Evolutionary conservation across 1,284 basidiomycete genomes (phyloP).

Genomic region (Cystobasidium slooffiae): DNA sequence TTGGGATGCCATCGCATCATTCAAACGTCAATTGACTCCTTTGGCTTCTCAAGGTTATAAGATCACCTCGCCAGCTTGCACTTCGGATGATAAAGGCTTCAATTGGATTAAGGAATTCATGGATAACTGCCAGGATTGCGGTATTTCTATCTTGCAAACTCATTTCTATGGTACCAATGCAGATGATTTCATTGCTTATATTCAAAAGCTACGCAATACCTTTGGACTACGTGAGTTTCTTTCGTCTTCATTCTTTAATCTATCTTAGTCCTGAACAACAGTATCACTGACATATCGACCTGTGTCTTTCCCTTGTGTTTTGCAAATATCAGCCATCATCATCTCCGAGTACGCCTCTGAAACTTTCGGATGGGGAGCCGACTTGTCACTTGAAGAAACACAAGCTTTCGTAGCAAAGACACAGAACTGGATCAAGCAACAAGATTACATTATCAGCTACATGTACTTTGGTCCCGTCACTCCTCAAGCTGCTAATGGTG

Average conservation of each 20-base stretch:
- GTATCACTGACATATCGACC: too few relatives aligned
- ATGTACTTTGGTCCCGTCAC: conserved; percentile 43
- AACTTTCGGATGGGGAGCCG: conserved; percentile 37
- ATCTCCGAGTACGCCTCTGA: conserved; percentile 43
- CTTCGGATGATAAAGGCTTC: conserved; percentile 41
- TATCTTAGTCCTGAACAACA: background rate
- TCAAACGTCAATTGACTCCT: conserved; percentile 31
- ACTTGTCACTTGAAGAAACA: conserved; percentile 21
- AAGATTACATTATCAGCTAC: conserved; percentile 31
- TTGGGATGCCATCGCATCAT: conserved; percentile 27
- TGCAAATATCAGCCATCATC: conserved; percentile 23
- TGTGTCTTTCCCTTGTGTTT: background rate
- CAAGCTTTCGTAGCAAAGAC: conserved; percentile 34
- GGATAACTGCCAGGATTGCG: conserved; percentile 35
- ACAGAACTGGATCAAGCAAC: conserved; percentile 37
- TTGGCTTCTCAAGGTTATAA: conserved; percentile 35
- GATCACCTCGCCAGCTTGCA: conserved; percentile 37
- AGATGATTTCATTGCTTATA: conserved; percentile 41
- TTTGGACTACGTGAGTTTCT: conserved; percentile 30
- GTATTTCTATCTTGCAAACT: conserved; percentile 33
- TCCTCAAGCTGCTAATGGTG: conserved; percentile 26
- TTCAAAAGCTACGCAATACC: conserved; percentile 18
- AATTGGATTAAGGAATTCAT: conserved; percentile 41
- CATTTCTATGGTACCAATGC: conserved; percentile 43
- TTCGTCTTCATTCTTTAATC: too few relatives aligned